Evolutionary conservation across 2,329 filamentous ascomycete genomes (phyloP).

Genomic region (Stromatinia cepivora): DNA sequence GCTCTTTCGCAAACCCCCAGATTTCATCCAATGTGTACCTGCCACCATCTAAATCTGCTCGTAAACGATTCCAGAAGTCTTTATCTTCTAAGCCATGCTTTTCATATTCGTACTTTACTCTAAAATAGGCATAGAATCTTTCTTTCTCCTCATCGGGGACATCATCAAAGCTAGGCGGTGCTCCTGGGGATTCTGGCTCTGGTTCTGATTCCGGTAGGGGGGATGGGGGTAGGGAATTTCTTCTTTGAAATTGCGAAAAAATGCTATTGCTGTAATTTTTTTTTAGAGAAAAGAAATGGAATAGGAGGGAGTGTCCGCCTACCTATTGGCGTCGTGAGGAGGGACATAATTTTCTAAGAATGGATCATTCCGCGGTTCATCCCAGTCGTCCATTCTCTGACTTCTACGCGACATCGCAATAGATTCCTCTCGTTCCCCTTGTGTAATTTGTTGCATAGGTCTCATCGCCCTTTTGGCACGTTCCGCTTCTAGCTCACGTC

Average conservation of each 20-base stretch:
- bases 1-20: slow-evolving; percentile 34
- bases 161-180: not conserved
- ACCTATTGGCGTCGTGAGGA: slow-evolving; percentile 19
- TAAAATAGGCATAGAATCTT: not conserved
- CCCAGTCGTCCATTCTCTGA: slow-evolving; percentile 24
- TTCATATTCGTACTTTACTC: not conserved
- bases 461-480: slow-evolving; percentile 17
- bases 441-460: slow-evolving; percentile 24
- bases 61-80: slow-evolving; percentile 13
- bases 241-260: not conserved
- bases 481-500: not conserved
- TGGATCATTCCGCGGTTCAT: not conserved
- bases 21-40: slow-evolving; percentile 34
- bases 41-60: slow-evolving; percentile 23
- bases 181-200: not conserved
- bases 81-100: not conserved
- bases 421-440: slow-evolving; percentile 26
- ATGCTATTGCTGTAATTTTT: not conserved
- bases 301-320: slow-evolving; percentile 8
- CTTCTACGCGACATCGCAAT: not conserved
- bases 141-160: not conserved
- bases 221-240: not conserved
- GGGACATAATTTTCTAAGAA: not conserved
- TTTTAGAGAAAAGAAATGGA: slow-evolving; percentile 15
- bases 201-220: not conserved